Evolutionary conservation across 768 basidiomycete species (phyloP).

Genomic region (Phlegmacium glaucopus): DNA sequence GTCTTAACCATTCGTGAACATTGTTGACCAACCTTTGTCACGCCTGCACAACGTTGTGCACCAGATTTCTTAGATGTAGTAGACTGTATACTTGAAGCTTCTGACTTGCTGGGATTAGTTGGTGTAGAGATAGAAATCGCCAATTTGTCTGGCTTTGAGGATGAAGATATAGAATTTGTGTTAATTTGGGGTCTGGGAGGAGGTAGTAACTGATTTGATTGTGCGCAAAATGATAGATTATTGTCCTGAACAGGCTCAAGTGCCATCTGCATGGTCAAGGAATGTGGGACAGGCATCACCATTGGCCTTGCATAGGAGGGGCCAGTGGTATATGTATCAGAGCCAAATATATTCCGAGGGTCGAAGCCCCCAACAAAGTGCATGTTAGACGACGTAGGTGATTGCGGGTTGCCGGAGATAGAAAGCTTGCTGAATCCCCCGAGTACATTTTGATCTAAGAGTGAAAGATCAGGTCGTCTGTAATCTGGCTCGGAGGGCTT

Average conservation of each 20-base stretch:
- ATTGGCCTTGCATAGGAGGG: conserved; percentile 16
- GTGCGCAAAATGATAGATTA: conserved; percentile 22
- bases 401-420: conserved; percentile 12
- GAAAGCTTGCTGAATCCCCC: conserved; percentile 25
- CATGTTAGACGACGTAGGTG: conserved; percentile 4
- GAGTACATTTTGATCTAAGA: conserved; percentile 9
- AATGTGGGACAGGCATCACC: conserved; percentile 34
- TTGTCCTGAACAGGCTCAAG: conserved; percentile 21
- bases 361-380: conserved; percentile 53
- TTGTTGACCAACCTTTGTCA: conserved; percentile 60
- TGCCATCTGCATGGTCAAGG: conserved; percentile 39
- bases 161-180: conserved; percentile 7
- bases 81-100: conserved; percentile 4
- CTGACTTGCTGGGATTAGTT: conserved; percentile 9
- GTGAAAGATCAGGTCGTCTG: background rate
- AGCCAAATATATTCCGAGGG: conserved; percentile 18
- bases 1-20: conserved; percentile 61
- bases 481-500: background rate
- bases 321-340: conserved; percentile 12
- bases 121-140: background rate
- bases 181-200: conserved; percentile 4
- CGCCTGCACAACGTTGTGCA: conserved; percentile 54
- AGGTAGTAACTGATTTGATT: conserved; percentile 26
- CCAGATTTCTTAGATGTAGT: conserved; percentile 15
- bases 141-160: conserved; percentile 6